Evolutionary conservation across 768 basidiomycete genomes (phyloP).

Genomic region (Hirschioporus abietinus): DNA sequence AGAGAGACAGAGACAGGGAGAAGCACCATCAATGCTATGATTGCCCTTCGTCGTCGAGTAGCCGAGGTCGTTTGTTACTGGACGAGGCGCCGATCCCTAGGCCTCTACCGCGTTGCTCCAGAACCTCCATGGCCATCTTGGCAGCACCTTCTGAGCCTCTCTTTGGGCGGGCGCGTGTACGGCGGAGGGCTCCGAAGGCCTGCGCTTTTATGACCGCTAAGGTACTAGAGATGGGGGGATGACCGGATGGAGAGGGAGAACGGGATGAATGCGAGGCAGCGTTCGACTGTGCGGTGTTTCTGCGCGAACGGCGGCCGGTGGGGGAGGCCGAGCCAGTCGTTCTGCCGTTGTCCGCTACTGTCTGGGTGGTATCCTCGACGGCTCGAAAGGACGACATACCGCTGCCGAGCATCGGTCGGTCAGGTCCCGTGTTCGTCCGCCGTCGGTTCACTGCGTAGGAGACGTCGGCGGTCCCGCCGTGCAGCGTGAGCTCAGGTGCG

Average conservation of each 20-base stretch:
- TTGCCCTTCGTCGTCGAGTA: slow-evolving; percentile 45
- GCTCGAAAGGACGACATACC: background rate
- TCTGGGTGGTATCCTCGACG: background rate
- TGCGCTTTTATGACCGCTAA: slow-evolving; percentile 90
- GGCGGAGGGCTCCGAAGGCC: slow-evolving; percentile 78
- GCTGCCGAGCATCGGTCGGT: slow-evolving; percentile 4
- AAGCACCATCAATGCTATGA: slow-evolving; percentile 20
- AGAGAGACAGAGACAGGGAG: slow-evolving; percentile 3
- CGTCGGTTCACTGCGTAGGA: slow-evolving; percentile 16
- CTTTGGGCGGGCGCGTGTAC: slow-evolving; percentile 71
- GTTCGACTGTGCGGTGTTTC: slow-evolving; percentile 14
- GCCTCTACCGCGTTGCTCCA: slow-evolving; percentile 72
- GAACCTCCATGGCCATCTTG: slow-evolving; percentile 72
- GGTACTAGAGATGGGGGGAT: slow-evolving; percentile 62
- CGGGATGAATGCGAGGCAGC: slow-evolving; percentile 34
- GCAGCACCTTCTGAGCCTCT: slow-evolving; percentile 66
- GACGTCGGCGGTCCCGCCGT: slow-evolving; percentile 65
- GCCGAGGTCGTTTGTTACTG: slow-evolving; percentile 44
- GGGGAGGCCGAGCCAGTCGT: slow-evolving; percentile 30
- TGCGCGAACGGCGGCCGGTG: slow-evolving; percentile 39
- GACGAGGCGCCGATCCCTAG: slow-evolving; percentile 33
- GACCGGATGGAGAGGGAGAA: slow-evolving; percentile 40
- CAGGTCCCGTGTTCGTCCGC: slow-evolving; percentile 29
- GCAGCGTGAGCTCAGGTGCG: slow-evolving; percentile 57
- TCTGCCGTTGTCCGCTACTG: slow-evolving; percentile 6